Evolutionary conservation across 2,329 filamentous ascomycete species (phyloP).

Genomic region (Colletotrichum musicola): DNA sequence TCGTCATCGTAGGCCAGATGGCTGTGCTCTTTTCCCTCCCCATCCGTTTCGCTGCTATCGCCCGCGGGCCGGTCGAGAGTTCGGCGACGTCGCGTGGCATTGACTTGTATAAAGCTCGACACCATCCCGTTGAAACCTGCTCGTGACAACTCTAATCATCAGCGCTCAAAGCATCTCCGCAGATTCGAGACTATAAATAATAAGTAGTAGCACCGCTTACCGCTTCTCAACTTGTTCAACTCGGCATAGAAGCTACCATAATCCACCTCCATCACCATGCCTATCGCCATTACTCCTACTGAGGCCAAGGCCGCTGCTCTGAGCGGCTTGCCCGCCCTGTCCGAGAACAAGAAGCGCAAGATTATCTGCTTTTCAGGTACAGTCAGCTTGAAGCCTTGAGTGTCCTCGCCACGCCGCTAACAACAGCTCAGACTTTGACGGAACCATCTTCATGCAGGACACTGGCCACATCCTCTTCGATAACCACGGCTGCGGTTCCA

Average conservation of each 20-base stretch:
- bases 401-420: slow-evolving; percentile 33
- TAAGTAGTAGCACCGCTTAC: no score
- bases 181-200: background rate
- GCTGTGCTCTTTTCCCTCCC: slow-evolving; percentile 1
- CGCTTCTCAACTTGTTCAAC: background rate
- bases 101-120: slow-evolving; percentile 37
- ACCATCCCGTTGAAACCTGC: slow-evolving; percentile 29
- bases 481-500: slow-evolving; percentile 71
- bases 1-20: slow-evolving; percentile 31
- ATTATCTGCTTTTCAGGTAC: slow-evolving; percentile 70
- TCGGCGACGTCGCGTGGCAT: slow-evolving; percentile 28
- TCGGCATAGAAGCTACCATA: no score
- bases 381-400: slow-evolving; percentile 29
- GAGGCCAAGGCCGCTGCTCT: slow-evolving; percentile 46
- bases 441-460: slow-evolving; percentile 79
- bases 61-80: slow-evolving; percentile 31
- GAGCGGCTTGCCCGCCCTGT: slow-evolving; percentile 19
- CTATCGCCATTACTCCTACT: slow-evolving; percentile 52
- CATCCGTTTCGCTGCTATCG: slow-evolving; percentile 22
- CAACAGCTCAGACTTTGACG: slow-evolving; percentile 70
- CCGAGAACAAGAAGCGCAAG: slow-evolving; percentile 62
- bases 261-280: slow-evolving; percentile 49
- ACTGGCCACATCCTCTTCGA: slow-evolving; percentile 79
- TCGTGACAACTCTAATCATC: slow-evolving; percentile 23
- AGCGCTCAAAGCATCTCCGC: background rate